Base-by-base conservation (phyloP, 805 yeast genomes). In the Ogataea trehaloabstinens region DNA sequence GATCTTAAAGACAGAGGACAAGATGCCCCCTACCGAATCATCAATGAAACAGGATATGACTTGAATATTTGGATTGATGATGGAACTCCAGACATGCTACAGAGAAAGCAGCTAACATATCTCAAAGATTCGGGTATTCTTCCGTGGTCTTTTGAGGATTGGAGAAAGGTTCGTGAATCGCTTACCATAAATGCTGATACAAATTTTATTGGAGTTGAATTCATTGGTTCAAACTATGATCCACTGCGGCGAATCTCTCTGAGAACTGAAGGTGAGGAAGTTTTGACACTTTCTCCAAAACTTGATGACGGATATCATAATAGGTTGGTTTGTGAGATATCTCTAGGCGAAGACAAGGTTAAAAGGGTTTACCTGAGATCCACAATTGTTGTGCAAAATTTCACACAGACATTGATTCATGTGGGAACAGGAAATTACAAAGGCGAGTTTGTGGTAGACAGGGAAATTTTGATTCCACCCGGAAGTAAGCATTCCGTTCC, bases 131-230 rank as follows among this genome's bases (percentile, higher is more conserved):
- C 75, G 2, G 77, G 74, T 4, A 60, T 62, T 4, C 57, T 76
- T 4, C 83, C 86, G 1, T 93, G 98, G 97, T 80, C 89, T 28
- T 95, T 95, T 66, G 95, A 90, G 53, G 96, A 91, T 56, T 93
- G 98, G 97, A 72, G 86, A 45, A 72, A 73, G 21, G 75, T 89
- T 18, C 80, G 99, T 60, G 96, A 91, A 54, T 78, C 80, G 39
- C 65, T 90, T 40, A 81, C 77, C 44, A 76, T 83, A 4, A 83
- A 83, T 39, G 77, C 73, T 29, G 76, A 73, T 15, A 70, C 68
- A n/a, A 81, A 79, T 32, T 65, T 71, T 3, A 61, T 91, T 21
- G 88, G 85, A 0, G 69, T 90, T n/a, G 68, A 71, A 31, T 60
- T 90, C 18, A 31, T 74, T 2, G 80, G 69, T 28, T 71, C 85